Percentiles rank a stretch among this genome's conserved stretches.
Evolutionary conservation across 2,329 filamentous ascomycete genomes (phyloP).

Genomic region (Podosphaera fusca): DNA sequence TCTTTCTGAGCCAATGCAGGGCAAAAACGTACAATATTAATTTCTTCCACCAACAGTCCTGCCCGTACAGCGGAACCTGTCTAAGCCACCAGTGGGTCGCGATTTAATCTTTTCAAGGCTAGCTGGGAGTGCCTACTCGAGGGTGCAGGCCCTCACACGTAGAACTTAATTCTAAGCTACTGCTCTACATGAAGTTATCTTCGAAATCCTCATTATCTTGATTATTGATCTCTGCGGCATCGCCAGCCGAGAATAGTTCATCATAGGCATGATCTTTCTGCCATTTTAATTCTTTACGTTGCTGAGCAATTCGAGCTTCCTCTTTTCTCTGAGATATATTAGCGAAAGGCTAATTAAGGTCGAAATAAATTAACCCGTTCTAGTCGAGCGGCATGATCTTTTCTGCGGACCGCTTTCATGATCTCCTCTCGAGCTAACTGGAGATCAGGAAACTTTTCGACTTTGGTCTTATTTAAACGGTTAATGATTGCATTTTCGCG

Average conservation of each 20-base stretch:
- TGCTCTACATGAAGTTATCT: constrained; percentile 78
- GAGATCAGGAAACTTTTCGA: constrained; percentile 71
- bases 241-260: constrained; percentile 67
- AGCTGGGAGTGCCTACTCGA: background rate
- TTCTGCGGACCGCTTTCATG: constrained; percentile 45
- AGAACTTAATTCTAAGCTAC: background rate
- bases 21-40: too few species aligned
- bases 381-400: constrained; percentile 39
- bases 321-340: constrained; percentile 39
- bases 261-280: constrained; percentile 98
- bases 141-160: background rate
- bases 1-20: too few species aligned
- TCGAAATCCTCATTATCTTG: constrained; percentile 59
- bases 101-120: background rate
- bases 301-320: constrained; percentile 47
- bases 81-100: too few species aligned
- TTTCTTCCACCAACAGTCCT: too few species aligned
- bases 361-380: constrained; percentile 28
- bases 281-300: constrained; percentile 74
- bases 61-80: too few species aligned
- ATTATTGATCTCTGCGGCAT: constrained; percentile 57
- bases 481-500: constrained; percentile 85
- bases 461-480: constrained; percentile 89
- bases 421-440: constrained; percentile 60
- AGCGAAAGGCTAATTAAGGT: background rate